Percentiles rank a stretch among this genome's conserved stretches.
These are phyloP conservation scores for Taiozyma sp. DNA, from an alignment of 1,139 yeast genomes.

Conservation along the genomic window DNA sequence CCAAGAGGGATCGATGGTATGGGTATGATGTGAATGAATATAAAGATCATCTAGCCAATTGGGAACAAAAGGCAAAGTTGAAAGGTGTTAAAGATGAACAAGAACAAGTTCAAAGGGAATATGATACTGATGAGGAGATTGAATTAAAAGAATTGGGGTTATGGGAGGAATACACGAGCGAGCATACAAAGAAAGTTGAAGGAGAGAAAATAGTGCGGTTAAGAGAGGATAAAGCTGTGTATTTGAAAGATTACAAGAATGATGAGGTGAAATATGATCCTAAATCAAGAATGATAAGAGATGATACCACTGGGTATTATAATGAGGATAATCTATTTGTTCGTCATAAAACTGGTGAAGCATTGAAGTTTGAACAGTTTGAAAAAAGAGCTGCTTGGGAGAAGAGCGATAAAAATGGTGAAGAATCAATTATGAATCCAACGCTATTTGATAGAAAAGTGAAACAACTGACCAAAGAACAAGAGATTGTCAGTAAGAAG, in stretches of 20 bases:
- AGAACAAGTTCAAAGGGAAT: constrained; percentile 15
- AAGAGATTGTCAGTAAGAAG: constrained; percentile 8
- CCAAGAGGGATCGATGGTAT: constrained; percentile 75
- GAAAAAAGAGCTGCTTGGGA: constrained; percentile 53
- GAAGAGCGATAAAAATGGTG: constrained; percentile 8
- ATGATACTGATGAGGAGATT: constrained; percentile 28
- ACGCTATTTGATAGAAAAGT: constrained; percentile 19
- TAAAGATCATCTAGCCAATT: constrained; percentile 41
- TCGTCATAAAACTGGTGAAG: constrained; percentile 47
- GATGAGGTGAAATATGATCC: constrained; percentile 44
- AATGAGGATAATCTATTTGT: constrained; percentile 53
- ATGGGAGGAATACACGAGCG: constrained; percentile 15
- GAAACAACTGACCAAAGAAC: constrained; percentile 7
- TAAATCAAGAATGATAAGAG: constrained; percentile 47
- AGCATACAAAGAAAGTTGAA: constrained; percentile 9
- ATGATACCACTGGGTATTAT: constrained; percentile 41
- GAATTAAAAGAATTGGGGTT: constrained; percentile 45
- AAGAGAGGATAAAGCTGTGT: constrained; percentile 36
- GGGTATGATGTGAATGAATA: constrained; percentile 66
- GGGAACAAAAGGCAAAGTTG: constrained; percentile 33
- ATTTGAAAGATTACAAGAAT: constrained; percentile 30
- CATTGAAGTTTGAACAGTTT: constrained; percentile 40
- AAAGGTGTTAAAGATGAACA: constrained; percentile 12
- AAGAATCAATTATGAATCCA: constrained; percentile 23
- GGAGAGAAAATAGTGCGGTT: constrained; percentile 29